These are phyloP conservation scores for Bruguiera sexangula DNA, from an alignment of 345 rosid species.

Conservation along the genomic window DNA sequence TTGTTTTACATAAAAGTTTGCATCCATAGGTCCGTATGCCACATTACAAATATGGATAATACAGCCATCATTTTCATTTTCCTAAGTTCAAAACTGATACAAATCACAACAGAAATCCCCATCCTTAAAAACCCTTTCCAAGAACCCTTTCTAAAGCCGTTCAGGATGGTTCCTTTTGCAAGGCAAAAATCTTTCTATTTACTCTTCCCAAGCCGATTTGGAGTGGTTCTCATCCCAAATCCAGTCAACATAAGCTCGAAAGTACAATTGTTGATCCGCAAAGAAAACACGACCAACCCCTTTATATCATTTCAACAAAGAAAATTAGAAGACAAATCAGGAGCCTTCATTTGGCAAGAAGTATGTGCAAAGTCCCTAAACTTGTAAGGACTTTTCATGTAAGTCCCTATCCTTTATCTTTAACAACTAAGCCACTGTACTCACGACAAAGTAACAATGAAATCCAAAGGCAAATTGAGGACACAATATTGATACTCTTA, in stretches of 20 bases:
- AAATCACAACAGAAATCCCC: background rate
- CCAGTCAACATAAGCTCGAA: slow-evolving; percentile 2
- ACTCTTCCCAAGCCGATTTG: background rate
- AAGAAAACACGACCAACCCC: background rate
- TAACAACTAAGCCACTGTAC: background rate
- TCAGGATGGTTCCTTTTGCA: background rate
- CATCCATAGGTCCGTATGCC: background rate
- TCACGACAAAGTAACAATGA: background rate
- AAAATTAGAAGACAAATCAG: background rate
- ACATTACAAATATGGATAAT: background rate
- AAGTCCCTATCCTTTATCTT: background rate
- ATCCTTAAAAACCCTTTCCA: background rate
- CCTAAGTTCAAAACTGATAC: background rate
- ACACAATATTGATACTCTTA: no score
- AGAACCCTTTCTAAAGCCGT: background rate
- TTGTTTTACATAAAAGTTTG: background rate
- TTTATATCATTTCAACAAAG: background rate
- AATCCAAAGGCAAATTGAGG: no score
- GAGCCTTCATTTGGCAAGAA: background rate
- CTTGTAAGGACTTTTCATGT: background rate
- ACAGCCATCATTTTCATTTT: background rate
- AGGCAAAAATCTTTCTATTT: background rate
- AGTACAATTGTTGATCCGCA: slow-evolving; percentile 4
- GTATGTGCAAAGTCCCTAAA: background rate
- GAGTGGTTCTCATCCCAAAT: background rate